Conservation (phyloP, 2,329 filamentous ascomycete genomes). For the Blastomyces parvus region DNA sequence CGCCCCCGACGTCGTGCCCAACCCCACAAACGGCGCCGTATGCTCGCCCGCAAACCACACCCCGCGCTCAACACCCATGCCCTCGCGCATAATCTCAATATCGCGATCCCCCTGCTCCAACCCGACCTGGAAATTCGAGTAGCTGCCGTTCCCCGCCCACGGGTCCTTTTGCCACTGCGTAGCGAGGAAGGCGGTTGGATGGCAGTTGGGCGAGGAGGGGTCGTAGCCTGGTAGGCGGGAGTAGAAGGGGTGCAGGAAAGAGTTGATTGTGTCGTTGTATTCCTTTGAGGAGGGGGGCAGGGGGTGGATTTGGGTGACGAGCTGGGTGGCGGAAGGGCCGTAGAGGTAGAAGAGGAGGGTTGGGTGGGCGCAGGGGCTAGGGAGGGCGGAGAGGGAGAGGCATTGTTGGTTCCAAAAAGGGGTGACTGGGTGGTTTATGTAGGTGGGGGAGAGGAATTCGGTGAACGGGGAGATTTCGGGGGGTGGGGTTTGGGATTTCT, state of each 20-base stretch:
- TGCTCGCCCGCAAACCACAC: slow-evolving; percentile 88
- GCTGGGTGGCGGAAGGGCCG: slow-evolving; percentile 34
- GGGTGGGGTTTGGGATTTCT: slow-evolving; percentile 3
- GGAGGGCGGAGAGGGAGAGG: slow-evolving; percentile 64
- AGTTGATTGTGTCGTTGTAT: slow-evolving; percentile 47
- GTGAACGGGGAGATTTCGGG: slow-evolving; percentile 51
- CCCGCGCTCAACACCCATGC: slow-evolving; percentile 46
- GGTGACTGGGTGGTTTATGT: slow-evolving; percentile 54
- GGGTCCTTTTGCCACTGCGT: slow-evolving; percentile 73
- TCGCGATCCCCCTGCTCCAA: slow-evolving; percentile 61
- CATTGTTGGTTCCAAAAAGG: slow-evolving; percentile 64
- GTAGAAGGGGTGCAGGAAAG: slow-evolving; percentile 70
- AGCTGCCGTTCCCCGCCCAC: slow-evolving; percentile 71
- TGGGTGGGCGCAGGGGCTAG: slow-evolving; percentile 53
- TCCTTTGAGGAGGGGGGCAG: slow-evolving; percentile 34
- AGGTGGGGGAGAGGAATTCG: slow-evolving; percentile 63
- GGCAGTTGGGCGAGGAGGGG: slow-evolving; percentile 45
- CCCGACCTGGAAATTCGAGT: slow-evolving; percentile 75
- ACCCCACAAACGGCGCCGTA: slow-evolving; percentile 76
- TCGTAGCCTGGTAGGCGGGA: slow-evolving; percentile 62
- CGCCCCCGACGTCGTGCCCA: slow-evolving; percentile 82
- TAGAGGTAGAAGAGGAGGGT: slow-evolving; percentile 68
- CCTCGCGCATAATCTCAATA: slow-evolving; percentile 51
- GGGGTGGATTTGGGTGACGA: slow-evolving; percentile 28
- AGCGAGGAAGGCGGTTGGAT: slow-evolving; percentile 54